Evolutionary conservation across 176 grass and related monocot species (phyloP), one percentile per base, ranked within the genome.

Genomic region (Phoenix dactylifera): DNA sequence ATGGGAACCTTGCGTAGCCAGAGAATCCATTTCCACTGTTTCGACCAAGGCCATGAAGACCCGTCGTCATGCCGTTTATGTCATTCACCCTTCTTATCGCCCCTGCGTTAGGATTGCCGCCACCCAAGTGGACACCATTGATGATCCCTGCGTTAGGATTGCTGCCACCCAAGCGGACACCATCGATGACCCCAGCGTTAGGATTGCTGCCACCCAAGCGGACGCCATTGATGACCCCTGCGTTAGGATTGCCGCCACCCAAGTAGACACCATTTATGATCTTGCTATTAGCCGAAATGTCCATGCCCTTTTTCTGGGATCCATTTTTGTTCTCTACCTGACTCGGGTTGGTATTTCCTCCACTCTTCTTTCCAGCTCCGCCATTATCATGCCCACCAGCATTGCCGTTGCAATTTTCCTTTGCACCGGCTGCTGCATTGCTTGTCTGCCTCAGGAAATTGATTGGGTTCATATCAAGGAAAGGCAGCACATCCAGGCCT

Each of bases 391-490:
- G 78, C 17, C 12, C 58, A 39, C 22, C 59, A 32, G 66, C 28
- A 50, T 56, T 71, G 4, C 17, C 52, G 64, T 63, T 60, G 15
- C 6, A 35, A 16, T 62, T 77, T 76, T 78, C 89, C 75, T 82
- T 80, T 63, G 70, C 74, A 39, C 16, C 55, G 14, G 62, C 63
- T 0, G 51, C 57, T 5, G 71, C 72, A 0, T 25, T 62, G 7
- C 51, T 62, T 1, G 52, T 56, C 76, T 83, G 87, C 69, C 52
- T 74, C 35, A 89, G 28, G 48, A 93, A 68, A 15, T 89, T 84
- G 0, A 93, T 72, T 54, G 92, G 94, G 62, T 61, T 85, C 88
- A 93, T 83, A 44, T 44, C 10, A n/a, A 89, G 63, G 57, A 83
- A 74, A 49, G 75, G 73, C 57, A 91, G 74, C 35, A 93, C 88